These are phyloP conservation scores for Bipolaris sorokiniana DNA, from an alignment of 2,329 filamentous ascomycete genomes.

Conservation along the genomic window DNA sequence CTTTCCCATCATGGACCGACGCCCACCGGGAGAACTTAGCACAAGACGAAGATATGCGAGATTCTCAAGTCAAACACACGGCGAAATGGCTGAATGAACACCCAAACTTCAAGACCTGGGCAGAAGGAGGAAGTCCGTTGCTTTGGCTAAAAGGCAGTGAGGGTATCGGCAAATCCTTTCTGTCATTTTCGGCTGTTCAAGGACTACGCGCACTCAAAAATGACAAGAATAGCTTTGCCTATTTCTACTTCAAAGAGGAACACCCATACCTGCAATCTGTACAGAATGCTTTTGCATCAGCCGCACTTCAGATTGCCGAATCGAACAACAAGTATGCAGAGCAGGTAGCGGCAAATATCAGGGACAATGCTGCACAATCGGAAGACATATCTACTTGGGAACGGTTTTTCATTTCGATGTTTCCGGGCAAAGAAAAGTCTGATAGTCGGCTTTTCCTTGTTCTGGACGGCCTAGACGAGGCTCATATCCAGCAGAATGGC, in stretches of 20 bases:
- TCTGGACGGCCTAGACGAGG: constrained; percentile 3
- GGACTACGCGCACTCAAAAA: neutral
- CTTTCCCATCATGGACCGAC: neutral
- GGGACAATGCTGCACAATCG: constrained; percentile 25
- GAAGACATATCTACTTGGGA: neutral
- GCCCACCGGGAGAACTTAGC: constrained; percentile 2
- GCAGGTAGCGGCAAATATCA: constrained; percentile 34
- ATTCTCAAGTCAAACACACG: neutral
- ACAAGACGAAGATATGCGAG: neutral
- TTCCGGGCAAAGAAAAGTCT: neutral
- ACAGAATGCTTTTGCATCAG: constrained; percentile 32
- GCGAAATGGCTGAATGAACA: neutral
- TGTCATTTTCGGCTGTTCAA: neutral
- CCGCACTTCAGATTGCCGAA: constrained; percentile 43
- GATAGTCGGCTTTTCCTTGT: neutral
- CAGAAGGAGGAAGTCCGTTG: neutral
- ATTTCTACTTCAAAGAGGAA: constrained; percentile 51
- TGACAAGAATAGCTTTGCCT: constrained; percentile 20
- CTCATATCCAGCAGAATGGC: neutral
- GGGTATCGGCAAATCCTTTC: constrained; percentile 6
- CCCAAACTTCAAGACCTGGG: neutral
- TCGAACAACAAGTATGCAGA: constrained; percentile 41
- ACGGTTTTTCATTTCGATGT: neutral
- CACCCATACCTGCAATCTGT: constrained; percentile 28
- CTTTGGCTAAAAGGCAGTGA: constrained; percentile 1